These are phyloP conservation scores for Ustilago bromivora DNA, from an alignment of 1,284 basidiomycete species.

Conservation along the genomic window DNA sequence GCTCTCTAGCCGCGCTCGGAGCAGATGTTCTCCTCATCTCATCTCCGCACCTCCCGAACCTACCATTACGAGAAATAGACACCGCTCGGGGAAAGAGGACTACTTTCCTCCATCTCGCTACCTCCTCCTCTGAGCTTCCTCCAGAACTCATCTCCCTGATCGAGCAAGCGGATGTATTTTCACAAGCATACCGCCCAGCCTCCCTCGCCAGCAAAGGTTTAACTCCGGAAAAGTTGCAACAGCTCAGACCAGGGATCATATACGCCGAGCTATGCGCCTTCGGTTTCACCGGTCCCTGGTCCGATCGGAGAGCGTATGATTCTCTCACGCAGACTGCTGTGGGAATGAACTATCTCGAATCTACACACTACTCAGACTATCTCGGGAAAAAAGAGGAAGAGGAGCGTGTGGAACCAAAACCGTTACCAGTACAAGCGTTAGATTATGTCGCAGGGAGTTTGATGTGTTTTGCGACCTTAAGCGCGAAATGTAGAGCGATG, in stretches of 20 bases:
- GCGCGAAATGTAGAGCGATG: constrained; percentile 6
- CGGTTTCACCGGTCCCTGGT: constrained; percentile 77
- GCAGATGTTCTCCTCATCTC: constrained; percentile 76
- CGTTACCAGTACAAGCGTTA: constrained; percentile 76
- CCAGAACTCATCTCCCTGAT: constrained; percentile 70
- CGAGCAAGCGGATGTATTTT: constrained; percentile 74
- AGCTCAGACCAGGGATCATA: constrained; percentile 74
- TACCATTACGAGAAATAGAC: constrained; percentile 75
- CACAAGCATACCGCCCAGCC: constrained; percentile 75
- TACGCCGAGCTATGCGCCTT: constrained; percentile 76
- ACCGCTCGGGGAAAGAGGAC: constrained; percentile 78
- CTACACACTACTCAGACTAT: constrained; percentile 71
- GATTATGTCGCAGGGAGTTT: constrained; percentile 77
- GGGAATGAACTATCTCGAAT: constrained; percentile 77
- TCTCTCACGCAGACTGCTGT: constrained; percentile 78
- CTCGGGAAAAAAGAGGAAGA: constrained; percentile 46
- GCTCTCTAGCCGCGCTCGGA: constrained; percentile 73
- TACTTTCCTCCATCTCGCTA: constrained; percentile 75
- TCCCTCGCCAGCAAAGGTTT: constrained; percentile 23
- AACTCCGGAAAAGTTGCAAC: constrained; percentile 38
- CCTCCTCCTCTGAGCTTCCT: constrained; percentile 25
- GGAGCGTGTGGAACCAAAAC: constrained; percentile 59
- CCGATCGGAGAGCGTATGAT: constrained; percentile 76
- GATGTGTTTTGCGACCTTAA: constrained; percentile 70
- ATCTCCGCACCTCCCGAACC: constrained; percentile 74